Percentiles rank a stretch among this genome's conserved stretches.
phyloP scores from a whole-genome alignment of 495 filamentous ascomycete genomes.

The Pseudomonodictys pantanalensis region DNA sequence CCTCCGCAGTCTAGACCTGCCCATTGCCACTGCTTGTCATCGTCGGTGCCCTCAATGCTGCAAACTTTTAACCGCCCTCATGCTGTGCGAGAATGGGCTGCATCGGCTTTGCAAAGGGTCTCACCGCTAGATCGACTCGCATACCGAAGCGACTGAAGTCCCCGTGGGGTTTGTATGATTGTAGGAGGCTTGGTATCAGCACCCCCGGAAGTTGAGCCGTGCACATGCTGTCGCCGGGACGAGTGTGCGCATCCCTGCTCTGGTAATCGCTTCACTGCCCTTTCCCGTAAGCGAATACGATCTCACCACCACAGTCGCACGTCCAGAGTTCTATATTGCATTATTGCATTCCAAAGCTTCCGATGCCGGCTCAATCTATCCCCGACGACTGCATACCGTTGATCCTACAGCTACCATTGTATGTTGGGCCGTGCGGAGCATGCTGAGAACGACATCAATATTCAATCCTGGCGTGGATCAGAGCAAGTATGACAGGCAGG shows the following conservation, averaged over 20 bases:
- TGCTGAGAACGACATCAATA: neutral
- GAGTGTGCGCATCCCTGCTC: constrained; percentile 10
- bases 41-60: neutral
- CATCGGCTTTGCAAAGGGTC: constrained; percentile 9
- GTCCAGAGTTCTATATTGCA: too few relatives aligned
- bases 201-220: constrained; percentile 8
- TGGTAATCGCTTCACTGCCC: neutral
- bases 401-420: neutral
- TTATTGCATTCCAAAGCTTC: neutral
- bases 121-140: constrained; percentile 24
- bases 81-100: neutral
- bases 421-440: neutral
- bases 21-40: neutral
- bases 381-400: neutral
- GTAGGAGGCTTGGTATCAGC: neutral
- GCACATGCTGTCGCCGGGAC: constrained; percentile 10
- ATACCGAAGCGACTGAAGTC: neutral
- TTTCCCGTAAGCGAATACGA: constrained; percentile 14
- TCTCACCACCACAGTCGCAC: neutral
- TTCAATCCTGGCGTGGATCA: neutral
- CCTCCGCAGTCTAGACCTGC: constrained; percentile 3
- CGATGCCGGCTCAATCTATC: constrained; percentile 9
- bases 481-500: neutral
- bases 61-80: neutral
- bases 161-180: constrained; percentile 6